A percentile compares a stretch with the other conserved stretches of the same genome.
Conservation (phyloP, 2,329 filamentous ascomycete species). For the Stagonosporopsis cucurbitacearum region DNA sequence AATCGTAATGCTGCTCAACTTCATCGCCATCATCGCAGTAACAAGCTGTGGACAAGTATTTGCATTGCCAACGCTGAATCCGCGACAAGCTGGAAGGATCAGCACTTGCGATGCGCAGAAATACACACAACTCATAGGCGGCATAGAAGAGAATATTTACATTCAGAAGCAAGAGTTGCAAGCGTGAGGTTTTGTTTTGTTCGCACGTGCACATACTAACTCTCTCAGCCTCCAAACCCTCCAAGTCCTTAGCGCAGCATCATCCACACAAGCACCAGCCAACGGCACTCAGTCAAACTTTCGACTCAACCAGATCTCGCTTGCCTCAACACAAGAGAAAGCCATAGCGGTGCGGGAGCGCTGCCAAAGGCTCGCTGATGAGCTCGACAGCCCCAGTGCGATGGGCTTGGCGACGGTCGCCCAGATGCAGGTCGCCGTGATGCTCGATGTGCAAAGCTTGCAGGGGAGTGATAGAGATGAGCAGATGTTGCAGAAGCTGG, state of each 20-base stretch:
- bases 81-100: neutral
- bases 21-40: neutral
- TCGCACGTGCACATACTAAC: no score
- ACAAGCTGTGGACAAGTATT: neutral
- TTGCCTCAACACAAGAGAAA: slow-evolving; percentile 23
- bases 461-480: slow-evolving; percentile 11
- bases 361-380: slow-evolving; percentile 28
- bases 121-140: slow-evolving; percentile 15
- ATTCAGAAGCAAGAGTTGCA: slow-evolving; percentile 31
- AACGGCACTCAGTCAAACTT: slow-evolving; percentile 20
- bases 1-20: neutral
- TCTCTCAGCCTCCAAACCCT: slow-evolving; percentile 6
- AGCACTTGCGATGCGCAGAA: slow-evolving; percentile 1
- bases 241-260: slow-evolving; percentile 13
- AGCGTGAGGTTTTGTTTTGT: slow-evolving; percentile 15
- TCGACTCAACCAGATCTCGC: slow-evolving; percentile 8
- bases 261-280: neutral
- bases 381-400: slow-evolving; percentile 24
- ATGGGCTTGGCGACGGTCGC: slow-evolving; percentile 24
- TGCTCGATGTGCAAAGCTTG: slow-evolving; percentile 21
- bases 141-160: slow-evolving; percentile 29
- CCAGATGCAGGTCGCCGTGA: slow-evolving; percentile 25
- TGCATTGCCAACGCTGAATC: neutral
- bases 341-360: slow-evolving; percentile 28
- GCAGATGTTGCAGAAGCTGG: slow-evolving; percentile 19